Conservation (phyloP, 2,329 filamentous ascomycete genomes). For the Aureobasidium pullulans region DNA sequence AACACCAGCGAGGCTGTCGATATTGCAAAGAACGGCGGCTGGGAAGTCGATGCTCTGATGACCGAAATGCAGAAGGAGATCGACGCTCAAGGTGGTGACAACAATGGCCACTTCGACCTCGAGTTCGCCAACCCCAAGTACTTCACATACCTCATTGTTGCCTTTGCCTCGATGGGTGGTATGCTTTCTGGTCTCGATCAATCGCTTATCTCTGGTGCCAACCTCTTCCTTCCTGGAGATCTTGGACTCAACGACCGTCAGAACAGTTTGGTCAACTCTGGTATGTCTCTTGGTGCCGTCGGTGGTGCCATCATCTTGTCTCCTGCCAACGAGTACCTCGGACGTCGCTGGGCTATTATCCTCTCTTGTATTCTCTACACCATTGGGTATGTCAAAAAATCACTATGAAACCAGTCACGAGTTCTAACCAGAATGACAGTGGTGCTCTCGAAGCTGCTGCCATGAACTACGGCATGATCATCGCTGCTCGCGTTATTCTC, state of each 20-base stretch:
- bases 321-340: slow-evolving; percentile 60
- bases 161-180: slow-evolving; percentile 69
- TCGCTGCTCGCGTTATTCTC: slow-evolving; percentile 59
- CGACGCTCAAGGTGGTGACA: slow-evolving; percentile 26
- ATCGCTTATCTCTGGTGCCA: slow-evolving; percentile 64
- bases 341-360: slow-evolving; percentile 61
- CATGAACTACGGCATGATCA: slow-evolving; percentile 64
- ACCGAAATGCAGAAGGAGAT: slow-evolving; percentile 34
- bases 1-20: slow-evolving; percentile 26
- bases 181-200: slow-evolving; percentile 66
- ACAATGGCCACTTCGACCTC: slow-evolving; percentile 44
- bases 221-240: slow-evolving; percentile 56
- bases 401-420: neutral
- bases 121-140: slow-evolving; percentile 54
- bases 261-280: slow-evolving; percentile 60
- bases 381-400: slow-evolving; percentile 33
- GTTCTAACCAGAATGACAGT: slow-evolving; percentile 23
- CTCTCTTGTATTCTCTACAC: slow-evolving; percentile 64
- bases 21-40: slow-evolving; percentile 28
- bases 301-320: slow-evolving; percentile 61
- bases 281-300: slow-evolving; percentile 65
- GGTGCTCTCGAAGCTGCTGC: slow-evolving; percentile 61
- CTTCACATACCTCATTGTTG: slow-evolving; percentile 62
- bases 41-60: slow-evolving; percentile 39
- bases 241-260: slow-evolving; percentile 48